These are phyloP conservation scores for Thermothielavioides terrestris DNA, from an alignment of 495 filamentous ascomycete genomes.

Conservation along the genomic window DNA sequence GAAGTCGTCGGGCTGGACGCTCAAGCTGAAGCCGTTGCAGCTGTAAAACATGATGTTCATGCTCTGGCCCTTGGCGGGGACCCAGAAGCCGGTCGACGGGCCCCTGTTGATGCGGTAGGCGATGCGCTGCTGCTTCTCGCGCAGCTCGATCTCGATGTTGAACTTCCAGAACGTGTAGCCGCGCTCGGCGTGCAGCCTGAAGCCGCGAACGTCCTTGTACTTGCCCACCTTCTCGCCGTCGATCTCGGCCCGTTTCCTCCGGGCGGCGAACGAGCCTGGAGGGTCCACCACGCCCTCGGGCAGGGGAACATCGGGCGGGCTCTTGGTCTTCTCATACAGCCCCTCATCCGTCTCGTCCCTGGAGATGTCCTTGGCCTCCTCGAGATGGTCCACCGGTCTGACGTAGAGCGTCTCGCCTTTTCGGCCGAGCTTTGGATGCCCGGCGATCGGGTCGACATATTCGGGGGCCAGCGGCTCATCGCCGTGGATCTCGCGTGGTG, in stretches of 20 bases:
- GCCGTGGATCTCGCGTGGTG: slow-evolving; percentile 56
- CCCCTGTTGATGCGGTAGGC: slow-evolving; percentile 94
- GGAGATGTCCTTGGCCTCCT: slow-evolving; percentile 67
- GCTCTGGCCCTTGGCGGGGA: slow-evolving; percentile 70
- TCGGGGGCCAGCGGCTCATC: slow-evolving; percentile 63
- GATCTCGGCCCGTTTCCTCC: slow-evolving; percentile 35
- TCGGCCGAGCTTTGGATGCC: slow-evolving; percentile 71
- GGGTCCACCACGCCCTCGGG: slow-evolving; percentile 26
- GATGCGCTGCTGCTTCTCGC: slow-evolving; percentile 65
- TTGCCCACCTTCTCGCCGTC: slow-evolving; percentile 71
- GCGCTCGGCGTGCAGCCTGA: slow-evolving; percentile 72
- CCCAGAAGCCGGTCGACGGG: slow-evolving; percentile 87
- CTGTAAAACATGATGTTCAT: slow-evolving; percentile 99
- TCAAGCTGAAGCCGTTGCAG: slow-evolving; percentile 89
- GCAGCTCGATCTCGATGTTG: slow-evolving; percentile 83
- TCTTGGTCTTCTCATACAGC: slow-evolving; percentile 55
- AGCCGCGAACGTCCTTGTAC: slow-evolving; percentile 70
- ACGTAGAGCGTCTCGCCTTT: slow-evolving; percentile 76
- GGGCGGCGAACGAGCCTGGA: slow-evolving; percentile 39
- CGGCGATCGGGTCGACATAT: slow-evolving; percentile 84
- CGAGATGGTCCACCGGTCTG: slow-evolving; percentile 71
- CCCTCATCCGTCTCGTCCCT: slow-evolving; percentile 68
- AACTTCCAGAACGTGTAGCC: slow-evolving; percentile 97
- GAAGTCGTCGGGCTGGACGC: slow-evolving; percentile 66
- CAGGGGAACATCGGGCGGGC: slow-evolving; percentile 29